Evolutionary conservation across 176 grass and related monocot genomes (phyloP).

Genomic region (Zizania latifolia): DNA sequence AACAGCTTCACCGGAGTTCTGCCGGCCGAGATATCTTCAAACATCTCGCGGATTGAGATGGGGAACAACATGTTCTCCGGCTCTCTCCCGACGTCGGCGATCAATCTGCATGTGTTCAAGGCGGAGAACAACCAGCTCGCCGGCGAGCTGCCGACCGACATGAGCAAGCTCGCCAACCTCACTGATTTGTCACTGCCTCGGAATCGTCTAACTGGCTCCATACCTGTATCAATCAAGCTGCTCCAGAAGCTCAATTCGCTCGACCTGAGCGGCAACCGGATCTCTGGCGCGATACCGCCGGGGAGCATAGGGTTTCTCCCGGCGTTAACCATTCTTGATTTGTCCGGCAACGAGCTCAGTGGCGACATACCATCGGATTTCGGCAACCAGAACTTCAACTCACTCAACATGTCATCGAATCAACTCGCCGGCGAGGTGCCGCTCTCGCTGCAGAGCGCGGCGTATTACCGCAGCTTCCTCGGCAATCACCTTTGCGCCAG

Average conservation of each 20-base stretch:
- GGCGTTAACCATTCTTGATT: conserved; percentile 33
- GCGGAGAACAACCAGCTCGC: conserved; percentile 55
- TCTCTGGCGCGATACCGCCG: conserved; percentile 52
- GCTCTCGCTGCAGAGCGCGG: conserved; percentile 30
- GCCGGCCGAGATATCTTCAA: conserved; percentile 20
- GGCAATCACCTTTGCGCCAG: conserved; percentile 58
- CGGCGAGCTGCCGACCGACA: conserved; percentile 37
- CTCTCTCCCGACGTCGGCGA: conserved; percentile 23
- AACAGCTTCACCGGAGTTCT: conserved; percentile 55
- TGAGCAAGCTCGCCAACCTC: conserved; percentile 39
- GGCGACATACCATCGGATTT: conserved; percentile 52
- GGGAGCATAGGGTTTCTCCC: conserved; percentile 26
- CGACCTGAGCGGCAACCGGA: conserved; percentile 44
- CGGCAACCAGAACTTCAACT: conserved; percentile 20
- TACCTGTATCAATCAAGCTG: conserved; percentile 34
- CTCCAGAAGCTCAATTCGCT: conserved; percentile 44
- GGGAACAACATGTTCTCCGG: conserved; percentile 57
- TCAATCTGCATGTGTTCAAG: conserved; percentile 17
- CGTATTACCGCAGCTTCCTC: conserved; percentile 60
- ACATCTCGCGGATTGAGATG: conserved; percentile 53
- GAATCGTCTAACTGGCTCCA: conserved; percentile 42
- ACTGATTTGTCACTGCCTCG: conserved; percentile 13
- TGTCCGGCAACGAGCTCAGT: conserved; percentile 53
- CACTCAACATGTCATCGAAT: conserved; percentile 60
- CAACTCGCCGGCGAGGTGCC: conserved; percentile 66